These are phyloP conservation scores for Syzygium grande DNA, from an alignment of 345 rosid genomes.

Conservation along the genomic window DNA sequence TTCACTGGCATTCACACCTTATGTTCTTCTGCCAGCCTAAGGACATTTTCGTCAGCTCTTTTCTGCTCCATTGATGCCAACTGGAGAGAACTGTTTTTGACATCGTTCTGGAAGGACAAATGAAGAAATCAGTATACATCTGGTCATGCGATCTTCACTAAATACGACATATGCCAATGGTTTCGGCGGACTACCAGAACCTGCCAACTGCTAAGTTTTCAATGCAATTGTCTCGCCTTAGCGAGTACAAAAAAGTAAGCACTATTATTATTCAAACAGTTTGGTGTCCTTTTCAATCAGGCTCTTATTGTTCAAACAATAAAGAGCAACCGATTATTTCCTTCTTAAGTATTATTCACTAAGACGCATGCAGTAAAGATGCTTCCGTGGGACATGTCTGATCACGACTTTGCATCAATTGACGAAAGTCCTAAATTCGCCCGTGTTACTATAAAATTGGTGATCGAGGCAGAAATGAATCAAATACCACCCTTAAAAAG, in stretches of 20 bases:
- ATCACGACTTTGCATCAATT: not conserved
- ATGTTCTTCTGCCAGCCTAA: constrained; percentile 71
- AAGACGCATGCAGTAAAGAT: not conserved
- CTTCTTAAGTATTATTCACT: not conserved
- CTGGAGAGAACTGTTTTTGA: constrained; percentile 50
- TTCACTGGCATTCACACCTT: constrained; percentile 28
- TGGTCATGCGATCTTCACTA: not conserved
- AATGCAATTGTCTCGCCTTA: not conserved
- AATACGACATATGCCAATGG: not conserved
- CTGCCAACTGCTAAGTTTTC: not conserved
- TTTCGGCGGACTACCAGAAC: not conserved
- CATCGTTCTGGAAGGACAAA: constrained; percentile 39
- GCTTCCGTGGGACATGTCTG: not conserved
- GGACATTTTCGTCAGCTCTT: constrained; percentile 65
- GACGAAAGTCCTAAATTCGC: not conserved
- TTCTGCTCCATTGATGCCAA: constrained; percentile 75
- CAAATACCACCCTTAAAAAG: not conserved
- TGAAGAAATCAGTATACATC: constrained; percentile 3
- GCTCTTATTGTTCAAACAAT: not conserved
- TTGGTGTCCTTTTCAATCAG: not conserved
- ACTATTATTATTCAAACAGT: not conserved
- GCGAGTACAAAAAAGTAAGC: not conserved
- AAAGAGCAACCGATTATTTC: not conserved
- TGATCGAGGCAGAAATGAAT: not conserved
- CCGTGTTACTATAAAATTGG: not conserved